Conservation (phyloP, 2,329 filamentous ascomycete genomes). For the Curvularia spicifera region DNA sequence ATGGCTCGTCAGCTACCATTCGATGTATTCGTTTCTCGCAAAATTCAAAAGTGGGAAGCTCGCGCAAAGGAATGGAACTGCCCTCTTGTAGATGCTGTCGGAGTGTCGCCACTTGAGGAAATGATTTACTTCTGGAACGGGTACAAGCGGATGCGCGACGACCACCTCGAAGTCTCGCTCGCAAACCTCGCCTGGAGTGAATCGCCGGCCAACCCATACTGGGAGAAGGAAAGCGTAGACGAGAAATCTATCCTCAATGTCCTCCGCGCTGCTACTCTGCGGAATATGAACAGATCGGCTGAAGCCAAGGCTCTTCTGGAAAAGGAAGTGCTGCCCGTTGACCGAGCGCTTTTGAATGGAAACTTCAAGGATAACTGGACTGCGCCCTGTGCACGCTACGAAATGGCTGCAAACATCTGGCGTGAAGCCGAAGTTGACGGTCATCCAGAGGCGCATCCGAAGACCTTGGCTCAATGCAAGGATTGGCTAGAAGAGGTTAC, state of each 20-base stretch:
- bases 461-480: conserved; percentile 67
- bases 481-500: conserved; percentile 70
- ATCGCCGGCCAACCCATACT: conserved; percentile 53
- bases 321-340: conserved; percentile 66
- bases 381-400: conserved; percentile 79
- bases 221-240: conserved; percentile 61
- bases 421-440: conserved; percentile 60
- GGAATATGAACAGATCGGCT: conserved; percentile 66
- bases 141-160: conserved; percentile 75
- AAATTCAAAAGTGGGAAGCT: conserved; percentile 86
- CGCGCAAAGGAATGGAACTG: conserved; percentile 68
- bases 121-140: conserved; percentile 97
- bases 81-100: conserved; percentile 79
- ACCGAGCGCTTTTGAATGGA: conserved; percentile 63
- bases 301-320: conserved; percentile 71
- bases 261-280: conserved; percentile 68
- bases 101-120: conserved; percentile 81
- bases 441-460: conserved; percentile 40
- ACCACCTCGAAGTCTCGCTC: conserved; percentile 69
- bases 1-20: conserved; percentile 90
- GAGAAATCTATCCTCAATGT: conserved; percentile 71
- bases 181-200: conserved; percentile 73
- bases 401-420: conserved; percentile 85
- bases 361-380: conserved; percentile 71
- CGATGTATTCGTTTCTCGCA: conserved; percentile 82